phyloP scores from a whole-genome alignment of 2,329 filamentous ascomycete species.

The Nemania sp. region DNA sequence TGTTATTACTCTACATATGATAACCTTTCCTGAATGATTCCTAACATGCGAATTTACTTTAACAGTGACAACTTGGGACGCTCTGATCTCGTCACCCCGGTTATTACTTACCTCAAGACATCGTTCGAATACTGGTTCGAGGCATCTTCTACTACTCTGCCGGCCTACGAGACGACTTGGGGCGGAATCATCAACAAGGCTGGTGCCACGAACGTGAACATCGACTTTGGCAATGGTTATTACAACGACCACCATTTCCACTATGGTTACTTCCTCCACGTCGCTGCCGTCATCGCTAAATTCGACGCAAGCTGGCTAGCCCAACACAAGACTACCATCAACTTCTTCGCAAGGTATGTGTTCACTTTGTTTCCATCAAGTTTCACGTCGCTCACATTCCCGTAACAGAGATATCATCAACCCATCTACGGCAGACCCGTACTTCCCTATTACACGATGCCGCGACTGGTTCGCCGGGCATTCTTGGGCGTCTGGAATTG shows the following conservation, averaged over 20 bases:
- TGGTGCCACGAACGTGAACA: slow-evolving; percentile 7
- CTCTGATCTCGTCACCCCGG: slow-evolving; percentile 6
- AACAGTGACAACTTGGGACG: slow-evolving; percentile 10
- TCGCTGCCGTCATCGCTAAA: slow-evolving; percentile 13
- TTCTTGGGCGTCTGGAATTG: slow-evolving; percentile 14
- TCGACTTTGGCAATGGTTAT: slow-evolving; percentile 16
- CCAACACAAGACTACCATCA: slow-evolving; percentile 11
- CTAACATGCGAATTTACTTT: not conserved
- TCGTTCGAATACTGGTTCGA: slow-evolving; percentile 10
- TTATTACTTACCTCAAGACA: slow-evolving; percentile 13
- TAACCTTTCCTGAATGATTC: not conserved
- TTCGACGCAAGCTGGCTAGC: slow-evolving; percentile 5
- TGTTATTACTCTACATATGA: not conserved
- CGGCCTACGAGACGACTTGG: slow-evolving; percentile 13
- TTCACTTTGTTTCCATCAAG: not conserved
- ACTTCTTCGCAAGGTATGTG: slow-evolving; percentile 12
- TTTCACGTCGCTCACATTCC: not conserved
- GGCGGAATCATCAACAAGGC: slow-evolving; percentile 13
- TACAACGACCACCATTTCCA: slow-evolving; percentile 17
- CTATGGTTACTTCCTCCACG: slow-evolving; percentile 15
- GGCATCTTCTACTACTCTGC: slow-evolving; percentile 1
- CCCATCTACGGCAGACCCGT: slow-evolving; percentile 10
- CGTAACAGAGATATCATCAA: slow-evolving; percentile 14
- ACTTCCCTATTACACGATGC: slow-evolving; percentile 12
- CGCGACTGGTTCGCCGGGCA: slow-evolving; percentile 15